Evolutionary conservation across 1,284 basidiomycete species (phyloP).

Genomic region (Megacollybia platyphylla): DNA sequence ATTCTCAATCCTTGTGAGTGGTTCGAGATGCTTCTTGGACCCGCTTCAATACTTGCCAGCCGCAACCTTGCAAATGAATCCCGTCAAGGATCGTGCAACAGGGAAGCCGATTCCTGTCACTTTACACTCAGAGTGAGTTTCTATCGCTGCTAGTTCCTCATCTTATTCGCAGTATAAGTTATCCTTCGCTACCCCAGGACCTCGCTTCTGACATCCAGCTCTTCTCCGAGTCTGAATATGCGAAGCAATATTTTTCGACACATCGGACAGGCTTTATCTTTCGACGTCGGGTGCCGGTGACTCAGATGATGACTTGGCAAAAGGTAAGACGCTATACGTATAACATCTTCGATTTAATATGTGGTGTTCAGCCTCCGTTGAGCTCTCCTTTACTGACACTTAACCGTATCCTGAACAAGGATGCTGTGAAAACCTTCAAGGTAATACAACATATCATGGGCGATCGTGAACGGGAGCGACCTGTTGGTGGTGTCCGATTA

Average conservation of each 20-base stretch:
- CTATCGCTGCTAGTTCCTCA: constrained; percentile 1
- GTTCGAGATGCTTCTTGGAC: not conserved
- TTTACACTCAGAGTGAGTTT: constrained; percentile 36
- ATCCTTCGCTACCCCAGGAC: constrained; percentile 63
- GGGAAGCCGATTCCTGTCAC: constrained; percentile 59
- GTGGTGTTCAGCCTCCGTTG: constrained; percentile 37
- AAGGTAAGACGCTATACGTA: constrained; percentile 31
- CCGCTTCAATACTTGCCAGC: constrained; percentile 23
- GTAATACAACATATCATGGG: constrained; percentile 88
- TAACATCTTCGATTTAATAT: constrained; percentile 2
- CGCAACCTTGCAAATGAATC: constrained; percentile 62
- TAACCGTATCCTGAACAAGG: constrained; percentile 51
- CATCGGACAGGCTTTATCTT: constrained; percentile 79
- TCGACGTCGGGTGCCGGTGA: constrained; percentile 64
- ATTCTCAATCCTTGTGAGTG: constrained; percentile 49
- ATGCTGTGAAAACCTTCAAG: constrained; percentile 78
- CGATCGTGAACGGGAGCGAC: constrained; percentile 64
- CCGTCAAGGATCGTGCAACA: constrained; percentile 47
- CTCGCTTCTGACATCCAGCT: constrained; percentile 74
- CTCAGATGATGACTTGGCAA: constrained; percentile 84
- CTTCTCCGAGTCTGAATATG: constrained; percentile 76
- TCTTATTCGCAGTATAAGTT: constrained; percentile 16
- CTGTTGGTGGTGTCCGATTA: constrained; percentile 27
- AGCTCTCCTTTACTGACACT: constrained; percentile 63
- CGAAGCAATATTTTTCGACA: constrained; percentile 79